Evolutionary conservation across 495 filamentous ascomycete genomes (phyloP).

Genomic region (Talaromyces nanjingensis): DNA sequence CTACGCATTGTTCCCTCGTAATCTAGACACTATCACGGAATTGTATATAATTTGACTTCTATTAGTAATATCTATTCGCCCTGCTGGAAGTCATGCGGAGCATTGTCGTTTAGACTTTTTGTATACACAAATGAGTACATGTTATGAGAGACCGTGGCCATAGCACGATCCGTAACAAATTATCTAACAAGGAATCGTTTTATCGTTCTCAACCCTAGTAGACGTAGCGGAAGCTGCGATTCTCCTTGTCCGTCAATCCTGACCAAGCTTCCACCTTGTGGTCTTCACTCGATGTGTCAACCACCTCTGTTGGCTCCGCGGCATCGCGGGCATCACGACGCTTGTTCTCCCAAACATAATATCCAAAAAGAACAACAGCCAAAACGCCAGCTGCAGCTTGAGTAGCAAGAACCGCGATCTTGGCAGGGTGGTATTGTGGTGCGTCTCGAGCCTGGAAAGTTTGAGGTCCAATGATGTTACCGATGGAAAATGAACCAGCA

Average conservation of each 20-base stretch:
- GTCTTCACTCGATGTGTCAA: slow-evolving; percentile 17
- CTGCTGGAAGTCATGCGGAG: neutral
- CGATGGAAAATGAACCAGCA: slow-evolving; percentile 52
- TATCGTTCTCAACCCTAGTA: slow-evolving; percentile 18
- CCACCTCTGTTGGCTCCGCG: slow-evolving; percentile 4
- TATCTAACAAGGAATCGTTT: neutral
- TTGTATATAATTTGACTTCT: neutral
- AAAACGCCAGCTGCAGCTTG: slow-evolving; percentile 36
- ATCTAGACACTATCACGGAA: neutral
- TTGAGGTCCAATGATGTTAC: slow-evolving; percentile 55
- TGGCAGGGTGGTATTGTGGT: slow-evolving; percentile 50
- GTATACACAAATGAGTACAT: neutral
- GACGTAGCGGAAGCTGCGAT: slow-evolving; percentile 36
- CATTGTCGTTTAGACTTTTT: neutral
- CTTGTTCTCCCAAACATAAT: slow-evolving; percentile 41
- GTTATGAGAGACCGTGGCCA: neutral
- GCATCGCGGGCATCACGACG: slow-evolving; percentile 18
- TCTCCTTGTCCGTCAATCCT: slow-evolving; percentile 36
- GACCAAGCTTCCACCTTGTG: slow-evolving; percentile 27
- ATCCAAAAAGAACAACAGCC: slow-evolving; percentile 29
- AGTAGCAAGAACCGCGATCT: slow-evolving; percentile 50
- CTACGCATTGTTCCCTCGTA: neutral
- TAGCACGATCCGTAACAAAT: neutral
- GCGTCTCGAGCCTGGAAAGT: slow-evolving; percentile 36
- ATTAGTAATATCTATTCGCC: neutral